Percentiles rank a stretch among this genome's conserved stretches.
Conservation (phyloP, 2,329 filamentous ascomycete species). For the Diaporthe capsici region DNA sequence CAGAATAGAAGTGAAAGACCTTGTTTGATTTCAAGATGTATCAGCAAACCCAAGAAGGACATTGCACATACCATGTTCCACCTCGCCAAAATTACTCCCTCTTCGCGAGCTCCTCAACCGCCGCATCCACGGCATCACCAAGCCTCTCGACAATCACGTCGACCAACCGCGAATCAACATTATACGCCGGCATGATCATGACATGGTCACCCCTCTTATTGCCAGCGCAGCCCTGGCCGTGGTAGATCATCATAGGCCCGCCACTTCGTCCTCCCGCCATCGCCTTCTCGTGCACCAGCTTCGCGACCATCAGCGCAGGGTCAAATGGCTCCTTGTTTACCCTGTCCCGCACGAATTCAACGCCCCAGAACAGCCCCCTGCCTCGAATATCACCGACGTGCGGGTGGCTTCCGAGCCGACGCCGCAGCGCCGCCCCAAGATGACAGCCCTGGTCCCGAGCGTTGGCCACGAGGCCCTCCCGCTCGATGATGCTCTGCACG, state of each 20-base stretch:
- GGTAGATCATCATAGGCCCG: slow-evolving; percentile 69
- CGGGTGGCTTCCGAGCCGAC: slow-evolving; percentile 58
- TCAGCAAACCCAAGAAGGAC: not conserved
- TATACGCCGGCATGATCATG: slow-evolving; percentile 73
- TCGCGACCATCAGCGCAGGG: slow-evolving; percentile 40
- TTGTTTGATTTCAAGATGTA: too few relatives aligned
- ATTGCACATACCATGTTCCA: not conserved
- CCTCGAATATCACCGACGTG: slow-evolving; percentile 74
- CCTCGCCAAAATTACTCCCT: not conserved
- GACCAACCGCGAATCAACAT: slow-evolving; percentile 66
- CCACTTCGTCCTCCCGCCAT: slow-evolving; percentile 51
- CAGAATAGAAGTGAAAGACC: not conserved
- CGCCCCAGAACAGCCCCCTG: slow-evolving; percentile 69
- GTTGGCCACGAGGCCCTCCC: slow-evolving; percentile 71
- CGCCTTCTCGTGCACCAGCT: slow-evolving; percentile 44
- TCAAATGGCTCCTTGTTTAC: slow-evolving; percentile 44
- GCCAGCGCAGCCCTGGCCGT: slow-evolving; percentile 67
- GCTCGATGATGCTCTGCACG: slow-evolving; percentile 70
- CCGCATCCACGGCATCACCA: slow-evolving; percentile 59
- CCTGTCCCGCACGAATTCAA: slow-evolving; percentile 54
- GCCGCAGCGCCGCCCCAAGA: slow-evolving; percentile 60
- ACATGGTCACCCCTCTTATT: slow-evolving; percentile 74
- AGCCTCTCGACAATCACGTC: slow-evolving; percentile 66
- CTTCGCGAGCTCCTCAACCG: slow-evolving; percentile 45
- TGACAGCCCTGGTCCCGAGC: slow-evolving; percentile 66